These are phyloP conservation scores for Dendrobium chrysotoxum DNA, from an alignment of 106 monocot genomes.

Conservation along the genomic window DNA sequence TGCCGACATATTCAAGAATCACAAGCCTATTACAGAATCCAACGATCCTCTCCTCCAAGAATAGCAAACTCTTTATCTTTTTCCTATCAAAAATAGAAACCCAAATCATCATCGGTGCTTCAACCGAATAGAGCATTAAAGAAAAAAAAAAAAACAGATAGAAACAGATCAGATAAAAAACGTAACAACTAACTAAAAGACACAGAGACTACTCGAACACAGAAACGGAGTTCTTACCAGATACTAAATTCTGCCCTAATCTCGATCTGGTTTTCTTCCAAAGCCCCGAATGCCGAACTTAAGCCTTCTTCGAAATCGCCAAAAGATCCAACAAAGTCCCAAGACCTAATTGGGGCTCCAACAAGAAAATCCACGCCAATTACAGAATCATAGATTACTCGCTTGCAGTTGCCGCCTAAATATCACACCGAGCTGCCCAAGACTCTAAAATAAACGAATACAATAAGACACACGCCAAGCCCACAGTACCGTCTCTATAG, in stretches of 20 bases:
- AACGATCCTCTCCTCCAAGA: neutral
- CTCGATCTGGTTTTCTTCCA: neutral
- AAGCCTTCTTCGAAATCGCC: neutral
- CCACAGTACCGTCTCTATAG: neutral
- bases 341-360: neutral
- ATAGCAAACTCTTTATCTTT: neutral
- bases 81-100: neutral
- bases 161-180: neutral
- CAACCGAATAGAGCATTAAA: neutral
- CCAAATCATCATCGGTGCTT: neutral
- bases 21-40: neutral
- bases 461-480: neutral
- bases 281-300: neutral
- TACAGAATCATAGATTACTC: neutral
- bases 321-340: neutral
- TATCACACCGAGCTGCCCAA: neutral
- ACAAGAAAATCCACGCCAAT: neutral
- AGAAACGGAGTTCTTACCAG: neutral
- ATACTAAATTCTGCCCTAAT: neutral
- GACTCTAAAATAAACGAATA: neutral
- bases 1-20: conserved; percentile 34
- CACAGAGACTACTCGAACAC: neutral
- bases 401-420: neutral
- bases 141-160: neutral
- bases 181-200: too few species aligned